phyloP scores from a whole-genome alignment of 1,284 basidiomycete genomes.

The Earliella scabrosa region DNA sequence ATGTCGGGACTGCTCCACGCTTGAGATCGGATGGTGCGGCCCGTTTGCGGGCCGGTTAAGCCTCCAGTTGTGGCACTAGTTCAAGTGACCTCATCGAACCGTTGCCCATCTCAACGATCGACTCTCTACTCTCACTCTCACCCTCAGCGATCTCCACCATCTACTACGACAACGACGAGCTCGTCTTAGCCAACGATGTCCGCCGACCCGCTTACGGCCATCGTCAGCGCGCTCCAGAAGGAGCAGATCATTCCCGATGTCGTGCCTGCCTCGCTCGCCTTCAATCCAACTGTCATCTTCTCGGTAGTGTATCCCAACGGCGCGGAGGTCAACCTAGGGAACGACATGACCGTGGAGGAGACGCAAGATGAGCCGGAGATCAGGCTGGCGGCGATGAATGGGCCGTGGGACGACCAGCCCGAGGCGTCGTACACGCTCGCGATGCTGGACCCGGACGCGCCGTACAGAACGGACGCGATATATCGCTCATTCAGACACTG shows the following conservation, averaged over 20 bases:
- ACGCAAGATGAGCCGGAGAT: slow-evolving; percentile 58
- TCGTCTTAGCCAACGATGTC: slow-evolving; percentile 11
- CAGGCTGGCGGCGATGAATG: slow-evolving; percentile 50
- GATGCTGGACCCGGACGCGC: slow-evolving; percentile 74
- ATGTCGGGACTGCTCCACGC: too few species aligned
- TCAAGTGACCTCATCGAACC: too few species aligned
- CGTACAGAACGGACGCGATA: slow-evolving; percentile 55
- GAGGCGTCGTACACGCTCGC: slow-evolving; percentile 62
- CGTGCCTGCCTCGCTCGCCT: slow-evolving; percentile 43
- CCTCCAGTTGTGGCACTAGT: not conserved
- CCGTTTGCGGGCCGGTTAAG: not conserved
- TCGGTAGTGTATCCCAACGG: slow-evolving; percentile 54
- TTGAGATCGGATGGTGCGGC: too few species aligned
- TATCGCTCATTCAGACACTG: slow-evolving; percentile 68
- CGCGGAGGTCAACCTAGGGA: slow-evolving; percentile 53
- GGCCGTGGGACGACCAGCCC: slow-evolving; percentile 34
- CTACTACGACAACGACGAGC: too few species aligned
- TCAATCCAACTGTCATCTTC: slow-evolving; percentile 57
- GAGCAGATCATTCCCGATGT: slow-evolving; percentile 62
- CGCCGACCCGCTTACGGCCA: slow-evolving; percentile 45
- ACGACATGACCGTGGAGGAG: slow-evolving; percentile 49
- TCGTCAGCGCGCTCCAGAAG: slow-evolving; percentile 44
- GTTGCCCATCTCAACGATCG: too few species aligned
- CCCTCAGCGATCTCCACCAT: too few species aligned
- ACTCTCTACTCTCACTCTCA: too few species aligned